These are phyloP conservation scores for Passiflora organensis DNA, from an alignment of 345 rosid genomes.

Conservation along the genomic window DNA sequence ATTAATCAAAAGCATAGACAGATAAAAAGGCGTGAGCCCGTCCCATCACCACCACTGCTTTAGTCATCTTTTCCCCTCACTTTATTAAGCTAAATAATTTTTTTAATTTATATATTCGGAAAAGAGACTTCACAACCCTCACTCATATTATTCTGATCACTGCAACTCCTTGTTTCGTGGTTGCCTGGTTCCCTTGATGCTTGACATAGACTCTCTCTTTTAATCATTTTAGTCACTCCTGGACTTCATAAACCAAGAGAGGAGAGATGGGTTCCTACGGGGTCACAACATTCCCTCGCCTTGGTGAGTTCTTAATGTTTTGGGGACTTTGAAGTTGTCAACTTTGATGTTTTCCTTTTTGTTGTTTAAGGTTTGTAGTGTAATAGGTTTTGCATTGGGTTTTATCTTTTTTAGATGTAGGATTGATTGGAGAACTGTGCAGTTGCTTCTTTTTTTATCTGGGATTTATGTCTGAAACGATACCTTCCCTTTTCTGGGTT, in stretches of 20 bases:
- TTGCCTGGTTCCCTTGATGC: slow-evolving; percentile 52
- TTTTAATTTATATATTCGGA: slow-evolving; percentile 11
- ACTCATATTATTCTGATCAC: slow-evolving; percentile 24
- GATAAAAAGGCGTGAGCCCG: slow-evolving; percentile 31
- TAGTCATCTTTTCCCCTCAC: slow-evolving; percentile 16
- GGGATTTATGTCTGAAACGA: too few species aligned
- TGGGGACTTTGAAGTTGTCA: slow-evolving; percentile 22
- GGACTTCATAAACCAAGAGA: slow-evolving; percentile 26
- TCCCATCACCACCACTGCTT: slow-evolving; percentile 20
- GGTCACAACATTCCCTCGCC: slow-evolving; percentile 7
- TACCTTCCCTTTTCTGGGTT: not conserved
- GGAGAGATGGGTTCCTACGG: slow-evolving; percentile 28
- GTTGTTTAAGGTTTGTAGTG: not conserved
- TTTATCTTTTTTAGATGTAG: slow-evolving; percentile 8
- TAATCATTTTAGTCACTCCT: slow-evolving; percentile 40
- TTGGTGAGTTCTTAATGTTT: slow-evolving; percentile 24
- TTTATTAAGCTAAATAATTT: slow-evolving; percentile 2
- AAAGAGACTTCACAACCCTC: slow-evolving; percentile 19
- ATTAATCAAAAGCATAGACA: slow-evolving; percentile 38
- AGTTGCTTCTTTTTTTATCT: too few species aligned
- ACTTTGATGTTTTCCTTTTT: slow-evolving; percentile 8
- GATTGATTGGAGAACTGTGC: too few species aligned
- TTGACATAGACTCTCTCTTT: slow-evolving; percentile 43
- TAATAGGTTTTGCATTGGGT: slow-evolving; percentile 2
- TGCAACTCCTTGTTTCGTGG: slow-evolving; percentile 32